Evolutionary conservation across 208 protist species (phyloP).

Genomic region (Trypanosoma melophagium): DNA sequence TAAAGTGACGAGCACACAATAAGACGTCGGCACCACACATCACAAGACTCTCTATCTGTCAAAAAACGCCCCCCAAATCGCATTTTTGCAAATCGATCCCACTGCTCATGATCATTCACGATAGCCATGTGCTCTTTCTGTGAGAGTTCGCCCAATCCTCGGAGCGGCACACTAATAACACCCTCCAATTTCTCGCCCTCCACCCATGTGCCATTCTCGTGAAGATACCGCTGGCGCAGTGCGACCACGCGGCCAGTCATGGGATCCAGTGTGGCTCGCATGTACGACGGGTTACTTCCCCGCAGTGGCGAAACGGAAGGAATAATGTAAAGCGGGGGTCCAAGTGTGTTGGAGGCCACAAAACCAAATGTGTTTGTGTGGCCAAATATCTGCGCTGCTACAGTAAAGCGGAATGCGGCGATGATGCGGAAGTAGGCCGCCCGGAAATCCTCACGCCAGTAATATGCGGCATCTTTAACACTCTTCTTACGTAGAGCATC

Average conservation of each 20-base stretch:
- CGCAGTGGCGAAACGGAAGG: constrained; percentile 69
- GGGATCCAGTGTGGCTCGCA: constrained; percentile 48
- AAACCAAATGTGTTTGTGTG: constrained; percentile 61
- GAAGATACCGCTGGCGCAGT: constrained; percentile 52
- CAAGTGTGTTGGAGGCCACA: constrained; percentile 29
- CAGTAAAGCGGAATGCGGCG: constrained; percentile 37
- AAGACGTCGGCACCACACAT: constrained; percentile 22
- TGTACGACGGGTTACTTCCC: constrained; percentile 65
- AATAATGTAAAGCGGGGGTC: constrained; percentile 49
- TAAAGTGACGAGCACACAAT: constrained; percentile 25
- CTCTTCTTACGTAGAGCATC: constrained; percentile 36
- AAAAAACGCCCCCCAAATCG: constrained; percentile 28
- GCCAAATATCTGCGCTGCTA: constrained; percentile 70
- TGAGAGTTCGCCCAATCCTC: constrained; percentile 8
- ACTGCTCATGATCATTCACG: constrained; percentile 7
- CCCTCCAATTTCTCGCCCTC: constrained; percentile 29
- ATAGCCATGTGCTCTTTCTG: constrained; percentile 15
- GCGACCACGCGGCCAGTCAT: constrained; percentile 36
- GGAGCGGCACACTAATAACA: constrained; percentile 3
- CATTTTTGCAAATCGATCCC: constrained; percentile 21
- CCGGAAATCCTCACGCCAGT: constrained; percentile 66
- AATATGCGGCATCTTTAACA: constrained; percentile 23
- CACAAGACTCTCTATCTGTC: constrained; percentile 11
- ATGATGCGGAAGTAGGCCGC: constrained; percentile 54
- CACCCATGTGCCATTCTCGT: constrained; percentile 36